Evolutionary conservation across 345 rosid species (phyloP).

Genomic region (Diplotaxis tenuifolia): DNA sequence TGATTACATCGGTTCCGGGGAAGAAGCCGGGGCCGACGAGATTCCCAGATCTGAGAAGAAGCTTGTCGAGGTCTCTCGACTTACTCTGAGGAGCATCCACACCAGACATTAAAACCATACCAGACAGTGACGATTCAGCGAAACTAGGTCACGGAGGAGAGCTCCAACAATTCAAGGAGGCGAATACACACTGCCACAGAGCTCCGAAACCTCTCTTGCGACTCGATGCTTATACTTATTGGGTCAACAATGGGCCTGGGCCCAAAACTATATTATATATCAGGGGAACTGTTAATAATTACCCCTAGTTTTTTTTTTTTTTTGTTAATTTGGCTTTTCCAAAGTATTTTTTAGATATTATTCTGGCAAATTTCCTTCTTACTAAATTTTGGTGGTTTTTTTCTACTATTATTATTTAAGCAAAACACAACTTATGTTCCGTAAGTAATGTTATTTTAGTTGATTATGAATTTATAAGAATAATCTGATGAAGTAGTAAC

Average conservation of each 20-base stretch:
- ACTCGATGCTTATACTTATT: constrained; percentile 9
- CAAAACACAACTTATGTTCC: too few species aligned
- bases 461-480: background rate
- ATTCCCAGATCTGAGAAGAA: constrained; percentile 87
- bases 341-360: background rate
- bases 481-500: background rate
- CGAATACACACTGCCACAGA: constrained; percentile 21
- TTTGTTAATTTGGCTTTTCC: background rate
- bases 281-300: background rate
- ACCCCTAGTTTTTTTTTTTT: background rate
- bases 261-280: constrained; percentile 3
- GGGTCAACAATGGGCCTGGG: constrained; percentile 24
- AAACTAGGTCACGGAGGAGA: constrained; percentile 31
- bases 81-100: constrained; percentile 48
- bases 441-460: background rate
- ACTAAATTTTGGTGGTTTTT: background rate
- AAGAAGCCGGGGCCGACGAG: constrained; percentile 74
- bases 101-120: constrained; percentile 48
- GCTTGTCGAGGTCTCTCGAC: constrained; percentile 91
- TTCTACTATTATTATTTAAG: background rate
- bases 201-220: constrained; percentile 11
- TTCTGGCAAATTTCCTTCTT: background rate
- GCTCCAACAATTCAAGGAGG: constrained; percentile 6
- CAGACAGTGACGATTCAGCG: constrained; percentile 8
- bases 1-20: constrained; percentile 61